A percentile compares a stretch with the other conserved stretches of the same genome.
Conservation (phyloP, 2,329 filamentous ascomycete species). For the Fonsecaea multimorphosa region DNA sequence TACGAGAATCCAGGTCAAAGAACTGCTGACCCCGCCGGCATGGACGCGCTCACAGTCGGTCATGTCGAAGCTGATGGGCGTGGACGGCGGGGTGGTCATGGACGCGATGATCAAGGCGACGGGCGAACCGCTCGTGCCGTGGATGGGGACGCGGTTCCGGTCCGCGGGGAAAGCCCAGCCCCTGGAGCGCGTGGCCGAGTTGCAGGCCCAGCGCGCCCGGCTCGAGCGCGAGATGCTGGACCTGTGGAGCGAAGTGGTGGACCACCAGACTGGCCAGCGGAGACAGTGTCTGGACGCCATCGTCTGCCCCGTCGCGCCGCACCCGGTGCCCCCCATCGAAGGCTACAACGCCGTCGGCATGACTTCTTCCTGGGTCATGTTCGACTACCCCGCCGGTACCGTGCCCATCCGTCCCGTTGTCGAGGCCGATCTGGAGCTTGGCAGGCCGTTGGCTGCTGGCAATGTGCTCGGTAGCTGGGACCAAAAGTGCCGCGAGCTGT, state of each 20-base stretch:
- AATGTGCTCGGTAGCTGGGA: conserved; percentile 63
- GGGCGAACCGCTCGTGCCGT: conserved; percentile 64
- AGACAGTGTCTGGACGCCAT: conserved; percentile 65
- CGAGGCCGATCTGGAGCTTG: conserved; percentile 57
- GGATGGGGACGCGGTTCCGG: conserved; percentile 61
- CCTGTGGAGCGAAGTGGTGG: conserved; percentile 56
- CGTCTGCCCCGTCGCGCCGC: conserved; percentile 68
- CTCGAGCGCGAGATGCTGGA: conserved; percentile 62
- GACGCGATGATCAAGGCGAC: conserved; percentile 63
- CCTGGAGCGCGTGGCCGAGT: conserved; percentile 56
- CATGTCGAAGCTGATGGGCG: conserved; percentile 63
- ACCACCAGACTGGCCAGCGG: no score
- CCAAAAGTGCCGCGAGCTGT: conserved; percentile 64
- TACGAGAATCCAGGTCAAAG: conserved; percentile 61
- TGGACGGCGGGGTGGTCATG: conserved; percentile 63
- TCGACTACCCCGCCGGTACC: conserved; percentile 66
- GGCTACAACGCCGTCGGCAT: conserved; percentile 68
- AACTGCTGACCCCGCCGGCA: conserved; percentile 60
- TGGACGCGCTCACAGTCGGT: conserved; percentile 63
- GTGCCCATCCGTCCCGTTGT: conserved; percentile 61
- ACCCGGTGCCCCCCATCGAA: conserved; percentile 67
- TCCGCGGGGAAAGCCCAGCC: conserved; percentile 57
- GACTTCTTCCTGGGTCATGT: conserved; percentile 65
- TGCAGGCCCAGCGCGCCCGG: conserved; percentile 60
- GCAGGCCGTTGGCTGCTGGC: conserved; percentile 51